Percentiles rank a stretch among this genome's conserved stretches.
Evolutionary conservation across 257 asterid genomes (phyloP).

Genomic region (Henckelia pumila): DNA sequence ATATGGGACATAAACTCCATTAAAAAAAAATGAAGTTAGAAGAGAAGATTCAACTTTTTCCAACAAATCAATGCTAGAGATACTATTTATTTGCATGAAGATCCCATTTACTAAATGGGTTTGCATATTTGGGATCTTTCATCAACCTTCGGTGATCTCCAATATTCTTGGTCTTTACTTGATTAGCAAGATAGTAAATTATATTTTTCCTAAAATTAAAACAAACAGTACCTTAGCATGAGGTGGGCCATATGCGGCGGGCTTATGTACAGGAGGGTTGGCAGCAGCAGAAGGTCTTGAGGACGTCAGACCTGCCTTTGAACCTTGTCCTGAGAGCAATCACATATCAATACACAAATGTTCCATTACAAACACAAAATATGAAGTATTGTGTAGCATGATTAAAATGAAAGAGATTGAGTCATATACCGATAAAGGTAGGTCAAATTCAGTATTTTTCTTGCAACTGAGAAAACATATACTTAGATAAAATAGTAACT

Average conservation of each 20-base stretch:
- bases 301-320: slow-evolving; percentile 47
- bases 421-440: no score
- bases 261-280: slow-evolving; percentile 61
- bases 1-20: no score
- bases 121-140: not conserved
- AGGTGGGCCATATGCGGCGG: slow-evolving; percentile 96
- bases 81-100: no score
- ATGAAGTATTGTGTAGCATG: not conserved
- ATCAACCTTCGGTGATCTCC: not conserved
- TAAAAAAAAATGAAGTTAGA: no score
- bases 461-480: no score
- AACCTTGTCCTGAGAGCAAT: slow-evolving; percentile 56
- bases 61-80: no score
- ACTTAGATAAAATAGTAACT: no score
- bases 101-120: no score
- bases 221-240: slow-evolving; percentile 71
- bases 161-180: not conserved
- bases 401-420: slow-evolving; percentile 19
- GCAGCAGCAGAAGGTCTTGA: slow-evolving; percentile 55
- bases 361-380: slow-evolving; percentile 1
- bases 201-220: not conserved
- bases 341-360: slow-evolving; percentile 21
- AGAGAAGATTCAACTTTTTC: no score
- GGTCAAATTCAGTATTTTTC: no score
- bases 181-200: slow-evolving; percentile 2